Evolutionary conservation across 495 filamentous ascomycete species (phyloP), one percentile per base, ranked within the genome.

Genomic region (Aspergillus sclerotioniger): DNA sequence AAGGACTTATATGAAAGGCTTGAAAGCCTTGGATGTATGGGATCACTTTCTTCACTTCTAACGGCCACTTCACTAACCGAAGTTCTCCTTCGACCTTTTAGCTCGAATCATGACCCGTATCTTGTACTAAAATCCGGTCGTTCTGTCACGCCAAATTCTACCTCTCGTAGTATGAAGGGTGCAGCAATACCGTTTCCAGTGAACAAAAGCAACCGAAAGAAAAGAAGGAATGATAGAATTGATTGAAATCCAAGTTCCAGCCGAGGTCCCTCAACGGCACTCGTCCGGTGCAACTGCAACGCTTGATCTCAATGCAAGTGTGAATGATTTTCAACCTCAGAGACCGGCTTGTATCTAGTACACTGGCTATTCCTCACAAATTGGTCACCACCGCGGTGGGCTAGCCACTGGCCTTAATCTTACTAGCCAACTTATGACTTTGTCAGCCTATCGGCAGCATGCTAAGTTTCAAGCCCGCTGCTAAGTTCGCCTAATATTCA

Each of bases 61-160:
- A 19, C 41, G 12, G 53, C n/a, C 49, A 37, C 10, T 17, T 52
- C n/a, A 59, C 45, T 12, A 7, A 44, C 32, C 35, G 17, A 15
- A 48, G 37, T 45, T 19, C n/a, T 6, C 52, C 41, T 55, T 68
- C 19, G 33, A 8, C 17, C 19, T 13, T 53, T 35, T 61, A 91
- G 87, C 89, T 70, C 86, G 90, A 57, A 94, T 98, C 53, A 79
- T 91, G 78, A 96, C 91, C 28, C 84, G 93, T 53, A 81, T 98
- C 49, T 74, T 98, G 50, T 98, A 96, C 72, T 98, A 81, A 66
- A 28, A 7, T 8, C 16, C 0, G n/a, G 33, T 3, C 6, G 12
- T 39, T 10, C 8, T 33, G 25, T 19, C 25, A 19, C 29, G 19
- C 32, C 25, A 15, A 17, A 46, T 8, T 13, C 32, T 35, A 10